phyloP scores from a whole-genome alignment of 805 yeast species.

The Candida methanosorbosa region DNA sequence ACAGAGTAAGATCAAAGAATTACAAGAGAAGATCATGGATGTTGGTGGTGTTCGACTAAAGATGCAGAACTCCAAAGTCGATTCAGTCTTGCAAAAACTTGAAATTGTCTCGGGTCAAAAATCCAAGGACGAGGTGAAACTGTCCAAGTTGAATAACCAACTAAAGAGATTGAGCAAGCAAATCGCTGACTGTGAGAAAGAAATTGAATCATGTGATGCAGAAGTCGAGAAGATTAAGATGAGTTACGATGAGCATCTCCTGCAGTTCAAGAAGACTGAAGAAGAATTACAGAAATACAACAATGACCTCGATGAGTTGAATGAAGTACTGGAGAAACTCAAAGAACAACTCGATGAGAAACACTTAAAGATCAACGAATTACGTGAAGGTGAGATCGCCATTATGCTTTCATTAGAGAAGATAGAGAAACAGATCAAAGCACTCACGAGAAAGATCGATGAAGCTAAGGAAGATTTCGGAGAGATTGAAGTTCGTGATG shows the following conservation, averaged over 20 bases:
- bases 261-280: conserved; percentile 24
- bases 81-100: conserved; percentile 58
- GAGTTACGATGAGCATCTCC: conserved; percentile 16
- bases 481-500: conserved; percentile 43
- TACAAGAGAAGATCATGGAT: conserved; percentile 76
- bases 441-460: conserved; percentile 29
- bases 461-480: conserved; percentile 32
- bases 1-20: conserved; percentile 44
- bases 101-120: conserved; percentile 50
- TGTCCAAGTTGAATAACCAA: conserved; percentile 58
- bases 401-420: conserved; percentile 56
- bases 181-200: conserved; percentile 37
- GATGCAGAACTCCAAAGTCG: conserved; percentile 74
- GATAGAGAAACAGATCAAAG: conserved; percentile 29
- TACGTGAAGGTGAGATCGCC: conserved; percentile 61
- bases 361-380: conserved; percentile 39
- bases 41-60: conserved; percentile 86
- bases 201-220: conserved; percentile 26
- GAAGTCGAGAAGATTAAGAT: conserved; percentile 27
- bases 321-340: conserved; percentile 30
- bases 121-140: conserved; percentile 44
- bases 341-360: conserved; percentile 33
- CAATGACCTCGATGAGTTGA: conserved; percentile 27
- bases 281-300: conserved; percentile 21
- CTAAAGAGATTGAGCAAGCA: conserved; percentile 44